Evolutionary conservation across 176 grass and related monocot species (phyloP).

Genomic region (sorghum (Sorghum bicolor)): DNA sequence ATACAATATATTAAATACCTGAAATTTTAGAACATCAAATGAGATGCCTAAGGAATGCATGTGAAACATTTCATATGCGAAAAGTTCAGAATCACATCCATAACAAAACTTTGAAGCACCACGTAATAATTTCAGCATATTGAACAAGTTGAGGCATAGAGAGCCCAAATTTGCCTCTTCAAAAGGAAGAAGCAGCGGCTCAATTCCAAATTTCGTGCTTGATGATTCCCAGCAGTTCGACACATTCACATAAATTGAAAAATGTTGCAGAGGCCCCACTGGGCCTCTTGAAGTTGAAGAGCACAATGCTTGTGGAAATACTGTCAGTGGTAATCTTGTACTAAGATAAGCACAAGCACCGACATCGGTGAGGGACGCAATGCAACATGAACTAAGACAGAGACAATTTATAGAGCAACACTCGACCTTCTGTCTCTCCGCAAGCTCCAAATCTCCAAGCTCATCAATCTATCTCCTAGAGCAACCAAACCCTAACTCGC

Average conservation of each 20-base stretch:
- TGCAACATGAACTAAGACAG: background rate
- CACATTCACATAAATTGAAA: background rate
- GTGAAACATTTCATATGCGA: background rate
- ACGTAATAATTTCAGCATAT: background rate
- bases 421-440: background rate
- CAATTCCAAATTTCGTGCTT: background rate
- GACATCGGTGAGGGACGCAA: background rate
- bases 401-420: background rate
- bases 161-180: background rate
- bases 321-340: background rate
- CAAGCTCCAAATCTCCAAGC: background rate
- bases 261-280: background rate
- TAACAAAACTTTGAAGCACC: background rate
- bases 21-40: background rate
- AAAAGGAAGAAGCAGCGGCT: background rate
- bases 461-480: background rate
- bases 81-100: background rate
- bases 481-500: constrained; percentile 41
- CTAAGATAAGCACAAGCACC: background rate
- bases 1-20: background rate
- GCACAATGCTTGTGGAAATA: background rate
- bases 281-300: too few species aligned
- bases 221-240: background rate
- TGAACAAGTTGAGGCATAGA: background rate
- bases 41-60: background rate